Percentiles rank a stretch among this genome's conserved stretches.
Evolutionary conservation across 257 asterid genomes (phyloP).

Genomic region (Primulina tabacum): DNA sequence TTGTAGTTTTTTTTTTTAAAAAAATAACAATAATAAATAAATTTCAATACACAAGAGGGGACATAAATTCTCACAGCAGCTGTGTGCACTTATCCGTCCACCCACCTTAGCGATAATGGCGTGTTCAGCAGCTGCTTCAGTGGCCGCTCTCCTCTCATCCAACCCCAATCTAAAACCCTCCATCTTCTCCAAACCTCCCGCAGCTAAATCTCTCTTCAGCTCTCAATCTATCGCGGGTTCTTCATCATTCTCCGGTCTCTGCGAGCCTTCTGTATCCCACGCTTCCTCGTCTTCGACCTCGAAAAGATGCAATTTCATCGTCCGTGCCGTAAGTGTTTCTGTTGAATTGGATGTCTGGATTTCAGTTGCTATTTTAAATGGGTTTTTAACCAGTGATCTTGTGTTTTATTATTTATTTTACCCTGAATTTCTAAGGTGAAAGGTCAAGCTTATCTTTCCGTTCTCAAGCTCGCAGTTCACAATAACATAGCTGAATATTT

Average conservation of each 20-base stretch:
- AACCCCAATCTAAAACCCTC: slow-evolving; percentile 41
- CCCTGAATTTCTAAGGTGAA: too few species aligned
- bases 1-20: too few species aligned
- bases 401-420: not conserved
- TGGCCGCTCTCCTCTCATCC: slow-evolving; percentile 48
- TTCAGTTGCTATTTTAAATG: not conserved
- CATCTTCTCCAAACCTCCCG: slow-evolving; percentile 40
- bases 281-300: slow-evolving; percentile 36
- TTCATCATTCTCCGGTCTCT: slow-evolving; percentile 52
- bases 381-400: not conserved
- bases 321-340: slow-evolving; percentile 18
- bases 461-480: not conserved
- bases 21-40: too few species aligned
- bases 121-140: slow-evolving; percentile 53
- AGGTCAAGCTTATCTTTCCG: not conserved
- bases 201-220: slow-evolving; percentile 17
- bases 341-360: not conserved
- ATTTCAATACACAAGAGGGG: too few species aligned
- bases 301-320: slow-evolving; percentile 29
- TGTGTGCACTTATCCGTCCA: not conserved
- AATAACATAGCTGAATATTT: not conserved
- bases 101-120: slow-evolving; percentile 40
- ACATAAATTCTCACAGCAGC: not conserved
- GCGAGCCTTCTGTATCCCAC: slow-evolving; percentile 35
- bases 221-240: slow-evolving; percentile 40